Evolutionary conservation across 2,329 filamentous ascomycete species (phyloP), one percentile per base, ranked within the genome.

Genomic region (Elsinoe australis): DNA sequence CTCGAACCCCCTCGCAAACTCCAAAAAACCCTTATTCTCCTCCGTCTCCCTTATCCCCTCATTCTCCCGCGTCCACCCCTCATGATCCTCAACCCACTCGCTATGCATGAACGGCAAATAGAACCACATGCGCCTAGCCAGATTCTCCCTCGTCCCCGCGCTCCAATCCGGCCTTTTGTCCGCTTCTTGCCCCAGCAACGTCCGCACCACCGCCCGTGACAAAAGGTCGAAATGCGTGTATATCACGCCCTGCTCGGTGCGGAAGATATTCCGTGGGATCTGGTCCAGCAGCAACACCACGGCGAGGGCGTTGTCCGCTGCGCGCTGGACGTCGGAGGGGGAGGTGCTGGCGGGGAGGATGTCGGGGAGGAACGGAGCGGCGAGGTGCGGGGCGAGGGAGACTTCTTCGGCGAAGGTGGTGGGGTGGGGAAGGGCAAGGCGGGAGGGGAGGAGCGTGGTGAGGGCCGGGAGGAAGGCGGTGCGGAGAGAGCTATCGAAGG

Each of bases 201-300:
- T 22, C 29, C 24, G 17, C 17, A 12, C 44, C 73, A 68, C 2
- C 5, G 44, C 10, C 12, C 44, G 44, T 19, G 44, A 15, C 9
- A 83, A 62, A 5, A 69, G 70, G 54, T 83, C 79, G 53, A 79
- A 82, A 54, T 74, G 68, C 1, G 51, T 63, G 56, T 80, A 82
- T 3, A 75, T 67, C 2, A 73, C 53, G 0, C 67, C 60, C 18
- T 75, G 61, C 0, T 66, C 63, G 0, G 67, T 71, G 10, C 80
- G 76, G 62, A 74, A 79, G 53, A 76, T 69, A 57, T 83, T 82
- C 2, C 80, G 73, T 0, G 79, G 69, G 33, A 83, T 68, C 57
- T 83, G 80, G 53, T 83, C 80, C 2, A 83, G 69, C 2, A 83
- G 67, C 2, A 83, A 55, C 4, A 79, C 56, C 0, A 82, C 59